Evolutionary conservation across 2,329 filamentous ascomycete species (phyloP), one percentile per base, ranked within the genome.

Genomic region (Fusarium verrucosum): DNA sequence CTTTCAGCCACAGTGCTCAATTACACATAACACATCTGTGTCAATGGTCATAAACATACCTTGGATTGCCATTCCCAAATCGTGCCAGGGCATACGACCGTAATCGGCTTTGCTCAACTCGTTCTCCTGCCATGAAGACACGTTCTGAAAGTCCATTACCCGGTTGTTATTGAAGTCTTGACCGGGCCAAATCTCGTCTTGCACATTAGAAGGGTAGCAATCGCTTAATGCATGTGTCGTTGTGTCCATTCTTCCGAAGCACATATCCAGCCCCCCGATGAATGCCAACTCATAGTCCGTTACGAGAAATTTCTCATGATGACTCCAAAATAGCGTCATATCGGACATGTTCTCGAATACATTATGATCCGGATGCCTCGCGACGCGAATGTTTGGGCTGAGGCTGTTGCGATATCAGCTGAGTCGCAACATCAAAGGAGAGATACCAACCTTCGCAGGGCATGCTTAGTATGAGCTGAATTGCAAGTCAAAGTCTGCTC

Each of bases 91-190:
- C 95, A 99, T 98, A 26, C 95, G 89, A 9, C 94, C 94, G 70
- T 89, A 96, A 44, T 97, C 92, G 4, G 90, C 88, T 78, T 98
- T 98, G 76, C 89, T 92, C 16, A 98, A 81, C 75, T 97, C 92
- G 68, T 99, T 98, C 45, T 90, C 87, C 76, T 95, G 92, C 94
- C 94, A 98, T 73, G 97, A 90, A 26, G 91, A 77, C 2, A 98
- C 95, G 28, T 89, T 90, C 70, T 97, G 85, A 75, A 98, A 99
- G 72, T 99, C 95, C 89, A 96, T 91, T 69, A 98, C 89, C 33
- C 94, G 88, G 75, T 97, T 97, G 77, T 98, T 98, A 78, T 98
- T 98, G 82, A 96, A 98, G 72, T 99, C 95, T 74, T 99, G 95
- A 1, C 95, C 95, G 0, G 95, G 94, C 83, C 92, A 99, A 19